Evolutionary conservation across 2,329 filamentous ascomycete species (phyloP).

Genomic region (Paraconiothyrium sp.): DNA sequence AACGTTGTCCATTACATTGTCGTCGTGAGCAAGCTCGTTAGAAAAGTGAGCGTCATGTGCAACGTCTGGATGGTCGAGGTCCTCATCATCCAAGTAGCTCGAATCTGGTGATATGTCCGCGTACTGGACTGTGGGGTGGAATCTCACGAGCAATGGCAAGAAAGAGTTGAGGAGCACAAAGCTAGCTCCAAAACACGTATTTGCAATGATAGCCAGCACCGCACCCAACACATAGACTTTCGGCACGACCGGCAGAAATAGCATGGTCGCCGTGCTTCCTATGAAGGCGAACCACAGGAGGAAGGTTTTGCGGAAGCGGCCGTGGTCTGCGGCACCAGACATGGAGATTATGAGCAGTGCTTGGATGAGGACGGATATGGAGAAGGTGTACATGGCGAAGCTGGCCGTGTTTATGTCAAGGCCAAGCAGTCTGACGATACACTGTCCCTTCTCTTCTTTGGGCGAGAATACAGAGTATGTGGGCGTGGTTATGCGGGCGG

Average conservation of each 20-base stretch:
- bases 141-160: conserved; percentile 85
- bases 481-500: conserved; percentile 62
- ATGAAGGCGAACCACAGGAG: conserved; percentile 84
- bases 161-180: conserved; percentile 97
- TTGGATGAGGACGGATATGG: conserved; percentile 87
- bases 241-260: conserved; percentile 81
- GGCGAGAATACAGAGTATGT: conserved; percentile 33
- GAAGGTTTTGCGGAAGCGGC: conserved; percentile 84
- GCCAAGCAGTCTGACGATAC: conserved; percentile 83
- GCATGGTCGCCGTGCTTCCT: conserved; percentile 85
- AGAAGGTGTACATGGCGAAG: conserved; percentile 99
- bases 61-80: conserved; percentile 30
- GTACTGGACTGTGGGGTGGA: conserved; percentile 72
- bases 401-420: conserved; percentile 92
- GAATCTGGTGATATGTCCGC: conserved; percentile 29
- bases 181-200: conserved; percentile 92
- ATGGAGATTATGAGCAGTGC: conserved; percentile 93
- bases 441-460: conserved; percentile 64
- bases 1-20: conserved; percentile 38
- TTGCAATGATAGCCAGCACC: conserved; percentile 86
- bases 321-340: conserved; percentile 94
- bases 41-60: conserved; percentile 38
- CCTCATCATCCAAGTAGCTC: conserved; percentile 38
- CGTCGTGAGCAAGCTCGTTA: conserved; percentile 36
- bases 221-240: conserved; percentile 82